Base-by-base conservation (phyloP, 1,284 basidiomycete species). In the Neonothopanus nambi region DNA sequence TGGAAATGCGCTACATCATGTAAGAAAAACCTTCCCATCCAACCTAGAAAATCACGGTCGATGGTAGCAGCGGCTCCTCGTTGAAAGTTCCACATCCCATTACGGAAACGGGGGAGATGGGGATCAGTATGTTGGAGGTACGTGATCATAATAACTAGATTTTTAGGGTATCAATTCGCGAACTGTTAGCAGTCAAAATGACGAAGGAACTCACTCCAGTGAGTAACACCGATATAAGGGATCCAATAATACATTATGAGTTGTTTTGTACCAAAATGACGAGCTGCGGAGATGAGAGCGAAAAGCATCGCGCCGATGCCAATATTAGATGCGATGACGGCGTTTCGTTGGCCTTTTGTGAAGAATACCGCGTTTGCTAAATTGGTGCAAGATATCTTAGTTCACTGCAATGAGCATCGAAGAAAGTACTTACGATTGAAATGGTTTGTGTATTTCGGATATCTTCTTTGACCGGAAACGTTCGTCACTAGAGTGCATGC, bases 381-480 rank as follows among this genome's bases (percentile, higher is more conserved):
- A 52, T 5, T 24, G 8, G 9, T 23, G 7, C n/a, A n/a, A 35
- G 18, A 18, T 4, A n/a, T n/a, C 41, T 20, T 15, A 11, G 17
- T 38, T 17, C 38, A 28, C 20, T n/a, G n/a, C n/a, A 17, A 15
- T 0, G 11, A n/a, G 5, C 9, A 39, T 35, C 33, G 9, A 41
- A 36, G 12, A 23, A 17, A 20, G 40, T 15, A 72, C 77, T 62
- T 56, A 82, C 79, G 80, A 66, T 79, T 68, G 57, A 84, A 83
- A 58, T 84, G 81, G 58, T 83, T 83, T 13, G 81, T 84, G 72
- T 75, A 80, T 67, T 73, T 75, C 45, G 85, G 86, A 80, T 94
- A 80, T 71, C 80, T 67, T 68, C 80, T 81, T 61, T 84, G 81
- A 2, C 84, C 82, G 11, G 84, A 85, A 5, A 84, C 81, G 63